phyloP scores from a whole-genome alignment of 1,284 basidiomycete species.

The Ganoderma meredithae region DNA sequence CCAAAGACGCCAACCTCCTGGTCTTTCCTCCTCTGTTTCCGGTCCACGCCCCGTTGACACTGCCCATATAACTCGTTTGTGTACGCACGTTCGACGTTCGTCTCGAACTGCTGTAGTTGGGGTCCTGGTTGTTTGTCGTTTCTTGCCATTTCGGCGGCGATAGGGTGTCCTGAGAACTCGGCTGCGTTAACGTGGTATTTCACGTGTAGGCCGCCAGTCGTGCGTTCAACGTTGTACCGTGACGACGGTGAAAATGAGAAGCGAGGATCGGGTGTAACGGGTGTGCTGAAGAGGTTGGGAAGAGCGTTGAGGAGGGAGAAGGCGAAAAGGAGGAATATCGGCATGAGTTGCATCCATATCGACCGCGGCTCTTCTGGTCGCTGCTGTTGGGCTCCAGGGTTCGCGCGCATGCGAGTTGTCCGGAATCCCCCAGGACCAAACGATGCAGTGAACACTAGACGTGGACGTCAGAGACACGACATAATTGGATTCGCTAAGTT shows the following conservation, averaged over 20 bases:
- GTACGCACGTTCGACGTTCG: slow-evolving; percentile 74
- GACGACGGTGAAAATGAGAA: slow-evolving; percentile 76
- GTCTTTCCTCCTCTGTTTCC: slow-evolving; percentile 72
- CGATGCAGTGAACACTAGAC: slow-evolving; percentile 70
- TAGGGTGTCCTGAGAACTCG: slow-evolving; percentile 84
- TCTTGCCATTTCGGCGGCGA: slow-evolving; percentile 73
- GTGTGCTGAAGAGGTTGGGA: slow-evolving; percentile 75
- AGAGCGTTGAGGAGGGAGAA: slow-evolving; percentile 89
- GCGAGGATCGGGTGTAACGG: slow-evolving; percentile 78
- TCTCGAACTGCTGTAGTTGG: slow-evolving; percentile 63
- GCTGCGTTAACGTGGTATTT: slow-evolving; percentile 87
- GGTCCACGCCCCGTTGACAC: slow-evolving; percentile 73
- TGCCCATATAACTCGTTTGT: slow-evolving; percentile 72
- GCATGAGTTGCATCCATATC: slow-evolving; percentile 84
- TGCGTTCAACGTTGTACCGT: slow-evolving; percentile 68
- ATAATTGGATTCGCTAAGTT: not conserved
- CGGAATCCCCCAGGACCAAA: slow-evolving; percentile 85
- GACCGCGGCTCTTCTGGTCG: slow-evolving; percentile 65
- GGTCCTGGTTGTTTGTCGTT: slow-evolving; percentile 53
- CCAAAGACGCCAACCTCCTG: slow-evolving; percentile 88
- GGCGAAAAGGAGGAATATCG: slow-evolving; percentile 83
- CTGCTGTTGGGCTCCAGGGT: slow-evolving; percentile 41
- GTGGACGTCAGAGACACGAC: not conserved
- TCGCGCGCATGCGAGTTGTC: slow-evolving; percentile 60
- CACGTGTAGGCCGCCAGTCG: slow-evolving; percentile 74